Evolutionary conservation across 225 moss, liverwort and hornwort genomes (phyloP).

Genomic region (Pseudoscleropodium purum): DNA sequence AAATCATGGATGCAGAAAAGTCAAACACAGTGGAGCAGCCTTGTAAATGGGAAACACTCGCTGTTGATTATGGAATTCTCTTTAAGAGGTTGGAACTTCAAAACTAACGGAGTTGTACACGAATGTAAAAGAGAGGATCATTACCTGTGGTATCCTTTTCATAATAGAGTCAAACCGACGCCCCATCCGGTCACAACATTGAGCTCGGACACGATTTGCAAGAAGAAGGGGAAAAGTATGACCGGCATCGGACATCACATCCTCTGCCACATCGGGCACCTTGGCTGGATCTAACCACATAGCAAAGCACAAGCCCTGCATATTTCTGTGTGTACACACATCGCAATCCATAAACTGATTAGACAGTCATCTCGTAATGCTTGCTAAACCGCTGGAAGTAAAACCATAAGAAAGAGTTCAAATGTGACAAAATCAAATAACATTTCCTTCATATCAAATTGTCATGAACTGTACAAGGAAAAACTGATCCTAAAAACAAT

Average conservation of each 20-base stretch:
- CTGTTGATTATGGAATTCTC: background rate
- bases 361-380: background rate
- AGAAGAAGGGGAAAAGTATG: conserved; percentile 73
- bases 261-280: conserved; percentile 73
- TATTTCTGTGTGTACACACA: background rate
- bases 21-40: background rate
- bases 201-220: conserved; percentile 71
- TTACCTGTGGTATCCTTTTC: conserved; percentile 65
- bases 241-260: conserved; percentile 74
- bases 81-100: background rate
- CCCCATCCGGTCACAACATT: conserved; percentile 89
- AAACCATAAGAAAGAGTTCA: background rate
- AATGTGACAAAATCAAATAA: background rate
- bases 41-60: background rate
- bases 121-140: background rate
- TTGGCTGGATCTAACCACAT: conserved; percentile 78
- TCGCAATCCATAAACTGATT: background rate
- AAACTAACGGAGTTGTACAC: background rate
- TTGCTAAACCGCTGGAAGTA: background rate
- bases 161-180: conserved; percentile 71
- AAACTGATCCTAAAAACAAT: background rate
- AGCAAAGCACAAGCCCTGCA: conserved; percentile 69
- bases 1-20: background rate
- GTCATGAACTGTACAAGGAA: background rate
- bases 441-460: background rate